Percentiles rank a stretch among this genome's conserved stretches.
Evolutionary conservation across 805 yeast genomes (phyloP).

Genomic region (Monosporozyma aerobia): DNA sequence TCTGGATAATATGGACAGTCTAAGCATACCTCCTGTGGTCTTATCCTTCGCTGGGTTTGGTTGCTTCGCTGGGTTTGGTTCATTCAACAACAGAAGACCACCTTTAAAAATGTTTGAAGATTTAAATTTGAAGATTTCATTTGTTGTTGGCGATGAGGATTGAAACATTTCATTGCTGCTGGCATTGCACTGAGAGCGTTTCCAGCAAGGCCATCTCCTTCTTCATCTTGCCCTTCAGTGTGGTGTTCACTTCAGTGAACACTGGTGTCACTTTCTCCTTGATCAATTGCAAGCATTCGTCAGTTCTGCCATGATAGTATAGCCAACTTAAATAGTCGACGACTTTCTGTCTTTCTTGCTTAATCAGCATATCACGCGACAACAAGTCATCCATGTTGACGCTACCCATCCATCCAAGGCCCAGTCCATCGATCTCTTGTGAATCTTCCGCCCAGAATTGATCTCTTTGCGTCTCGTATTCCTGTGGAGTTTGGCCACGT

Average conservation of each 20-base stretch:
- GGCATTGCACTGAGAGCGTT: slow-evolving; percentile 11
- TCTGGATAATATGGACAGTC: background rate
- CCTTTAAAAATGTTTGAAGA: background rate
- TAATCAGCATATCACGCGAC: slow-evolving; percentile 27
- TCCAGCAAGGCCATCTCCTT: slow-evolving; percentile 45
- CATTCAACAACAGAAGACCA: background rate
- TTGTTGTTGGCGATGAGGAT: background rate
- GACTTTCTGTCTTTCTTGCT: slow-evolving; percentile 46
- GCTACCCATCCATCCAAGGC: slow-evolving; percentile 18
- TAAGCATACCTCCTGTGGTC: background rate
- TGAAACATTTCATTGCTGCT: background rate
- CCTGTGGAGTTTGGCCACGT: slow-evolving; percentile 65
- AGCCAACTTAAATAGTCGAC: slow-evolving; percentile 55
- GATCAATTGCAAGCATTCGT: slow-evolving; percentile 40
- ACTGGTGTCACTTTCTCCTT: slow-evolving; percentile 7
- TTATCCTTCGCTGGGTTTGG: background rate
- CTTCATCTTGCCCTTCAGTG: slow-evolving; percentile 32
- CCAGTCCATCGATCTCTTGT: slow-evolving; percentile 33
- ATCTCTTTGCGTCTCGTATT: slow-evolving; percentile 41
- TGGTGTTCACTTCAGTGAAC: slow-evolving; percentile 11
- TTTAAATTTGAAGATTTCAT: background rate
- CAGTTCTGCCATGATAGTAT: slow-evolving; percentile 47
- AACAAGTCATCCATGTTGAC: slow-evolving; percentile 1
- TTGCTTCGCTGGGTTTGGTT: background rate
- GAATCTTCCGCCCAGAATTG: slow-evolving; percentile 44